Evolutionary conservation across 352 stramenopile species (phyloP), one percentile per base, ranked within the genome.

Genomic region (Phytopythium mirpurense): DNA sequence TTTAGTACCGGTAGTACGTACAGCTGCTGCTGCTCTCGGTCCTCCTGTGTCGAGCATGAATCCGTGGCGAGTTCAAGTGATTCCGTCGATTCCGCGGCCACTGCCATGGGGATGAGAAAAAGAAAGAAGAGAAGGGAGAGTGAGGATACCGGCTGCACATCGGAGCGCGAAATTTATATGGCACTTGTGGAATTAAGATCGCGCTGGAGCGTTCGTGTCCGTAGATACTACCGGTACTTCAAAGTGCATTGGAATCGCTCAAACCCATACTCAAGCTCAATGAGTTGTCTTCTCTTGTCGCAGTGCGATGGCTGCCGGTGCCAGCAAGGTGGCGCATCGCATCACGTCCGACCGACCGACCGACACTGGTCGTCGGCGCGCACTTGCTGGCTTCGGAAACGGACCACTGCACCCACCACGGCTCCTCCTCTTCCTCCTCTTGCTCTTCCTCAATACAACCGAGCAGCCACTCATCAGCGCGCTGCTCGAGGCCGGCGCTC

Each of bases 401-500:
- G 37, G 37, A 43, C 37, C 4, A 18, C 5, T 23, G 6, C 36
- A 41, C 36, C 36, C 12, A 19, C 34, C 34, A 6, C 29, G 29
- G 5, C 29, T 32, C 29, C 29, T 32, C 9, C 29, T 9, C 9
- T 32, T 19, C 11, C 11, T 9, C n/a, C 16, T 19, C 35, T 19
- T 15, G 5, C 16, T 42, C 16, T 23, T 6, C 29, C 29, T 5
- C 16, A 21, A 27, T 27, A 12, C 21, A 29, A 27, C 21, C 21
- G 21, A 15, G 35, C 32, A 54, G 27, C 14, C 46, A 52, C 48
- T 62, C 57, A 54, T 73, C 44, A 18, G 53, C 34, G 61, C 56
- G 6, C 40, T 79, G 29, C 32, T 79, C 37, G 49, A 19, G n/a
- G 63, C 56, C 36, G 66, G 63, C 42, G 69, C 63, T 27, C 47